A percentile compares a stretch with the other conserved stretches of the same genome.
Conservation (phyloP, 768 basidiomycete species). For the Brasilioporus rufonigricans region DNA sequence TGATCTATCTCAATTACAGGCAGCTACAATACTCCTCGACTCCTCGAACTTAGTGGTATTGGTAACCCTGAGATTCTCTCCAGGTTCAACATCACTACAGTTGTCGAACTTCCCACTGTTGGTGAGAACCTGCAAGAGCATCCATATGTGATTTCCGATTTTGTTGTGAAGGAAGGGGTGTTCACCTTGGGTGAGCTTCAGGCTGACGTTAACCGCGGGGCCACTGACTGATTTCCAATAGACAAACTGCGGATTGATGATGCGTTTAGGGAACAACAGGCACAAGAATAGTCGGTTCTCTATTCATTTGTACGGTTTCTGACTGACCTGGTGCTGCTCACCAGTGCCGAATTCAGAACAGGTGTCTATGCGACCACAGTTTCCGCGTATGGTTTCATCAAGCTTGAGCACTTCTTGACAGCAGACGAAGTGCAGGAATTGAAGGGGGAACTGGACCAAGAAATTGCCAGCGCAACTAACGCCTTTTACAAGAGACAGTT, state of each 20-base stretch:
- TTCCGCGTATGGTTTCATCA: conserved; percentile 21
- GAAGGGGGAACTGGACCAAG: conserved; percentile 5
- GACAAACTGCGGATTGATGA: conserved; percentile 11
- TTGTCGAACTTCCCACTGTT: no score
- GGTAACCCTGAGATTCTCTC: no score
- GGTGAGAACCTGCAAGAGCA: no score
- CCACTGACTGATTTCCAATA: background rate
- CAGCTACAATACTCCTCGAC: no score
- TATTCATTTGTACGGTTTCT: background rate
- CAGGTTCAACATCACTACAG: no score
- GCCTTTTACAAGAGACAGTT: conserved; percentile 13
- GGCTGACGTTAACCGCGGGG: background rate
- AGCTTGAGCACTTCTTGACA: conserved; percentile 12
- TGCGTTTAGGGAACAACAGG: conserved; percentile 5
- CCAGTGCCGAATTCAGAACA: conserved; percentile 7
- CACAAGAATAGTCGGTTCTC: conserved; percentile 14
- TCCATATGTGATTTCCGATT: no score
- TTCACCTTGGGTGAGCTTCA: conserved; percentile 5
- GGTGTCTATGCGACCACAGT: conserved; percentile 14
- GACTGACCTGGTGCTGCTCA: background rate
- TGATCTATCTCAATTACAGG: no score
- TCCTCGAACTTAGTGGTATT: no score
- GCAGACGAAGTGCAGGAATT: conserved; percentile 12
- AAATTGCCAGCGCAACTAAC: conserved; percentile 3
- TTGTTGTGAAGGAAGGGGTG: no score